Conservation (phyloP, 495 filamentous ascomycete species). For the Talaromyces thailandensis region DNA sequence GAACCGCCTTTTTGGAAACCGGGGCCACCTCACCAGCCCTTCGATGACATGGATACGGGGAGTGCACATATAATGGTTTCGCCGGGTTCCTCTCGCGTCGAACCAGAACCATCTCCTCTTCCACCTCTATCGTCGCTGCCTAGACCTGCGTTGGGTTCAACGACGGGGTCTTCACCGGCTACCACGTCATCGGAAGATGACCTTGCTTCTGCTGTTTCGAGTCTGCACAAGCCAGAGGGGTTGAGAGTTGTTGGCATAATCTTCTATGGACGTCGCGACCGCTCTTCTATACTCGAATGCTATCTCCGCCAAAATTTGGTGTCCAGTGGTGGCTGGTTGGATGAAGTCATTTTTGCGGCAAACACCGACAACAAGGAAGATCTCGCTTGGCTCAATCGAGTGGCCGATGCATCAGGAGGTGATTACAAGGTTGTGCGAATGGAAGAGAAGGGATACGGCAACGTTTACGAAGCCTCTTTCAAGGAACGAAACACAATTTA, state of each 20-base stretch:
- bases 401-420: neutral
- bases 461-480: slow-evolving; percentile 21
- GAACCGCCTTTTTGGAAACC: slow-evolving; percentile 4
- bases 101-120: neutral
- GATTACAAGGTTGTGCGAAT: slow-evolving; percentile 4
- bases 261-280: slow-evolving; percentile 34
- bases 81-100: neutral
- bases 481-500: slow-evolving; percentile 26
- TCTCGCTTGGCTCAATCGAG: slow-evolving; percentile 21
- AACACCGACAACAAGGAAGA: slow-evolving; percentile 33
- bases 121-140: neutral
- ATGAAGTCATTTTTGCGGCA: slow-evolving; percentile 37
- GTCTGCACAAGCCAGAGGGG: slow-evolving; percentile 20
- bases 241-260: slow-evolving; percentile 35
- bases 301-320: slow-evolving; percentile 39
- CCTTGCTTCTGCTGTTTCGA: slow-evolving; percentile 1
- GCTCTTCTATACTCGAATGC: slow-evolving; percentile 36
- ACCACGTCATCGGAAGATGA: neutral
- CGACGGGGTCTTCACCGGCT: neutral
- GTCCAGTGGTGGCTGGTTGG: slow-evolving; percentile 36
- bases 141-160: neutral
- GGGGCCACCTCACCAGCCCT: neutral
- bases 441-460: slow-evolving; percentile 15
- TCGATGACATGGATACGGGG: neutral
- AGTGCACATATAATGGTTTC: slow-evolving; percentile 1